phyloP scores from a whole-genome alignment of 495 filamentous ascomycete genomes.

The Neurospora sublineolata region DNA sequence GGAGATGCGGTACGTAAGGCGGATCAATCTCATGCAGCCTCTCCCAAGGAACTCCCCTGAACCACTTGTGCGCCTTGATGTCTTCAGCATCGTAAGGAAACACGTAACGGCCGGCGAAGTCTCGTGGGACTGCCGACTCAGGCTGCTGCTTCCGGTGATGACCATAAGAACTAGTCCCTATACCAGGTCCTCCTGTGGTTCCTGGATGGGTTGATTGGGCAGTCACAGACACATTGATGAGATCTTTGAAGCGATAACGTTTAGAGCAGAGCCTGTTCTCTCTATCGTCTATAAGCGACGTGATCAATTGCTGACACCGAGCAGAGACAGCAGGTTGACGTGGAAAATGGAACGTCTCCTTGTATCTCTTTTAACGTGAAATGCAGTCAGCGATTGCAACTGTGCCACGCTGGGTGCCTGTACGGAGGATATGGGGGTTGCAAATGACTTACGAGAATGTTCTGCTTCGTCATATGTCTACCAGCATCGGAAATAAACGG shows the following conservation, averaged over 20 bases:
- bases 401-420: background rate
- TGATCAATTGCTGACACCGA: slow-evolving; percentile 62
- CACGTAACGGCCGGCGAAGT: slow-evolving; percentile 46
- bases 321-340: slow-evolving; percentile 46
- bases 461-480: slow-evolving; percentile 63
- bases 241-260: slow-evolving; percentile 56
- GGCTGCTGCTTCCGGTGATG: slow-evolving; percentile 9
- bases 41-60: slow-evolving; percentile 56
- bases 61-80: slow-evolving; percentile 69
- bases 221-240: slow-evolving; percentile 15
- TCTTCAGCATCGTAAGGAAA: slow-evolving; percentile 68
- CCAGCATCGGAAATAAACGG: slow-evolving; percentile 75
- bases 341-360: slow-evolving; percentile 50
- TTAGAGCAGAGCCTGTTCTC: slow-evolving; percentile 62
- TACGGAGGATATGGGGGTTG: background rate
- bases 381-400: background rate
- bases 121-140: slow-evolving; percentile 11
- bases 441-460: slow-evolving; percentile 55
- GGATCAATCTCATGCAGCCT: slow-evolving; percentile 54
- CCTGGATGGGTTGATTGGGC: background rate
- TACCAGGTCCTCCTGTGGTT: background rate
- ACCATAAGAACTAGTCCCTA: background rate
- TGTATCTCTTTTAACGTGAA: slow-evolving; percentile 22
- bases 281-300: slow-evolving; percentile 62
- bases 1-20: slow-evolving; percentile 65